phyloP scores from a whole-genome alignment of 208 protist genomes.

The Trypanosoma platydactyli region DNA sequence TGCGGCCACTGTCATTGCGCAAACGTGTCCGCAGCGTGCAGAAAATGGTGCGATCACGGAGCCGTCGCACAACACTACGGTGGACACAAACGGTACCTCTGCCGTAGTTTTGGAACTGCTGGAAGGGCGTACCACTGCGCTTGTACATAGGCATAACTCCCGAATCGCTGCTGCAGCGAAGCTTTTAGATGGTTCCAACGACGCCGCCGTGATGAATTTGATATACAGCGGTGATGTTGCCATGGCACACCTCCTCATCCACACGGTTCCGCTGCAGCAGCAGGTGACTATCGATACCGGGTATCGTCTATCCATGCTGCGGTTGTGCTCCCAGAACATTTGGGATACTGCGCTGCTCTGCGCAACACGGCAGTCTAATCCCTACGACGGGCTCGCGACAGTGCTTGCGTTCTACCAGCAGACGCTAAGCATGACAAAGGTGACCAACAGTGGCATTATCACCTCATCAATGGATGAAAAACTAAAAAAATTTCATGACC shows the following conservation, averaged over 20 bases:
- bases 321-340: slow-evolving; percentile 53
- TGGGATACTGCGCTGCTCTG: slow-evolving; percentile 82
- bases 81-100: slow-evolving; percentile 57
- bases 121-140: slow-evolving; percentile 34
- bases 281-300: slow-evolving; percentile 77
- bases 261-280: slow-evolving; percentile 78
- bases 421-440: slow-evolving; percentile 46
- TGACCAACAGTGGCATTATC: slow-evolving; percentile 8
- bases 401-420: slow-evolving; percentile 77
- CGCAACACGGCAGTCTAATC: slow-evolving; percentile 69
- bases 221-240: slow-evolving; percentile 58
- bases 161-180: slow-evolving; percentile 67
- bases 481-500: slow-evolving; percentile 68
- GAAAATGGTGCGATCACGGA: slow-evolving; percentile 29
- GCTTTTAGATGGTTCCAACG: slow-evolving; percentile 59
- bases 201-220: slow-evolving; percentile 68
- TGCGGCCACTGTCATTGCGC: slow-evolving; percentile 52
- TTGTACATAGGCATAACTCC: slow-evolving; percentile 50
- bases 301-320: slow-evolving; percentile 77
- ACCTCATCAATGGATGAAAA: slow-evolving; percentile 46
- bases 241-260: slow-evolving; percentile 74
- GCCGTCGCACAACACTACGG: slow-evolving; percentile 50
- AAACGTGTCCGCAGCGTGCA: slow-evolving; percentile 64
- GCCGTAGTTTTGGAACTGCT: slow-evolving; percentile 39
- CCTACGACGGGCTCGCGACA: slow-evolving; percentile 71